Percentiles rank a stretch among this genome's conserved stretches.
Evolutionary conservation across 2,329 filamentous ascomycete species (phyloP).

Genomic region (Apiospora saccharicola): DNA sequence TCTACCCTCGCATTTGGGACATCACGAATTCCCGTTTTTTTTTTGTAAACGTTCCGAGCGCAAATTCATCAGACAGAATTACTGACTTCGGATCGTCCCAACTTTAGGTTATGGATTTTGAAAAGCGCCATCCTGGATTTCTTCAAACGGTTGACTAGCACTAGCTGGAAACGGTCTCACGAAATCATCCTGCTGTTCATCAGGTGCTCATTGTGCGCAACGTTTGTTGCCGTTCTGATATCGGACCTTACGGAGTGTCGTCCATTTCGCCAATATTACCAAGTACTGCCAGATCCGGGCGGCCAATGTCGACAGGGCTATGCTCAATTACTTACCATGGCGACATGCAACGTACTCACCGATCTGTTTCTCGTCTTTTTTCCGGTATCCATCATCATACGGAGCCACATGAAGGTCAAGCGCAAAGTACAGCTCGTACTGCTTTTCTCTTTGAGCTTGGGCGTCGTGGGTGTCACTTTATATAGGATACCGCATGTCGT

Average conservation of each 20-base stretch:
- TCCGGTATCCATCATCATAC: slow-evolving; percentile 86
- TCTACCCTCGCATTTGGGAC: background rate
- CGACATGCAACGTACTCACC: slow-evolving; percentile 85
- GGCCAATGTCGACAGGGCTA: slow-evolving; percentile 86
- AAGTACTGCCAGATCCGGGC: slow-evolving; percentile 85
- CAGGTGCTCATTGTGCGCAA: slow-evolving; percentile 76
- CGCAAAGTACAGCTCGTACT: slow-evolving; percentile 81
- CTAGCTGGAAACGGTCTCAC: slow-evolving; percentile 82
- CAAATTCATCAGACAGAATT: slow-evolving; percentile 4
- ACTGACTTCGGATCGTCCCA: background rate
- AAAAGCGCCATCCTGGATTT: slow-evolving; percentile 94
- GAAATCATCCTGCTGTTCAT: slow-evolving; percentile 75
- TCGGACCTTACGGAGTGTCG: slow-evolving; percentile 85
- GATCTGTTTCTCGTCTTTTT: slow-evolving; percentile 88
- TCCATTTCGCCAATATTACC: slow-evolving; percentile 78
- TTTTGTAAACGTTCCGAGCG: background rate
- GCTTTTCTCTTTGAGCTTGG: slow-evolving; percentile 85
- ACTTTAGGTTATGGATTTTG: slow-evolving; percentile 83
- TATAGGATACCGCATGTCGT: slow-evolving; percentile 86
- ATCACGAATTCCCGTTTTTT: background rate
- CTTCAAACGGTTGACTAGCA: slow-evolving; percentile 82
- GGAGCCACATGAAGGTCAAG: slow-evolving; percentile 76
- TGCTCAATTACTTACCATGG: slow-evolving; percentile 88
- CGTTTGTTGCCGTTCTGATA: slow-evolving; percentile 82
- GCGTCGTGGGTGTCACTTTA: slow-evolving; percentile 79